A percentile compares a stretch with the other conserved stretches of the same genome.
Evolutionary conservation across 805 yeast species (phyloP).

Genomic region (Schizosaccharomyces japonicus): DNA sequence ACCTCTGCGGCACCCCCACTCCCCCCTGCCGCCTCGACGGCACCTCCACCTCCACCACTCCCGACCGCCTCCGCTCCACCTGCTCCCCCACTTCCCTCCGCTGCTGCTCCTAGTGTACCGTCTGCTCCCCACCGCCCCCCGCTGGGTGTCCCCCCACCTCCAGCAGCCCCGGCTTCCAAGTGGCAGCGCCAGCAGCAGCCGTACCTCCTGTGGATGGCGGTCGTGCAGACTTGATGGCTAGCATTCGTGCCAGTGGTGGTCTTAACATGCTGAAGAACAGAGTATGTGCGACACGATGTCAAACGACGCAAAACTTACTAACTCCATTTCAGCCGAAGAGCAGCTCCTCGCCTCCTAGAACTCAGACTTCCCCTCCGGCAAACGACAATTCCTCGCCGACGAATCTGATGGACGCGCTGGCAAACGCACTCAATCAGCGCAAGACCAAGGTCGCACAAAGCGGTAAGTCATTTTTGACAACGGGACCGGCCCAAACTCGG

Average conservation of each 20-base stretch:
- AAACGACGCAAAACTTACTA: neutral
- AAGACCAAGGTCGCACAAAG: slow-evolving; percentile 60
- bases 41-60: slow-evolving; percentile 9
- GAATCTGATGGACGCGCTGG: slow-evolving; percentile 66
- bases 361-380: slow-evolving; percentile 19
- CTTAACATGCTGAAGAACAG: slow-evolving; percentile 36
- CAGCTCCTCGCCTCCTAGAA: slow-evolving; percentile 1
- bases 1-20: neutral
- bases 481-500: no score
- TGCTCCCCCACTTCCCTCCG: slow-evolving; percentile 12
- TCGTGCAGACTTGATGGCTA: slow-evolving; percentile 63
- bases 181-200: slow-evolving; percentile 14
- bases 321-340: neutral
- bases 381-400: no score
- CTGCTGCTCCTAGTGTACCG: slow-evolving; percentile 12
- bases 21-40: neutral
- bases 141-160: slow-evolving; percentile 11
- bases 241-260: slow-evolving; percentile 64
- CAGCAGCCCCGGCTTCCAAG: slow-evolving; percentile 8
- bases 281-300: neutral
- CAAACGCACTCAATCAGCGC: slow-evolving; percentile 61
- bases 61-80: slow-evolving; percentile 12
- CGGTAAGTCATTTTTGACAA: no score
- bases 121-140: slow-evolving; percentile 12
- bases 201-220: slow-evolving; percentile 21